Evolutionary conservation across 169 alveolate genomes (phyloP).

Genomic region (Hammondia hammondi): DNA sequence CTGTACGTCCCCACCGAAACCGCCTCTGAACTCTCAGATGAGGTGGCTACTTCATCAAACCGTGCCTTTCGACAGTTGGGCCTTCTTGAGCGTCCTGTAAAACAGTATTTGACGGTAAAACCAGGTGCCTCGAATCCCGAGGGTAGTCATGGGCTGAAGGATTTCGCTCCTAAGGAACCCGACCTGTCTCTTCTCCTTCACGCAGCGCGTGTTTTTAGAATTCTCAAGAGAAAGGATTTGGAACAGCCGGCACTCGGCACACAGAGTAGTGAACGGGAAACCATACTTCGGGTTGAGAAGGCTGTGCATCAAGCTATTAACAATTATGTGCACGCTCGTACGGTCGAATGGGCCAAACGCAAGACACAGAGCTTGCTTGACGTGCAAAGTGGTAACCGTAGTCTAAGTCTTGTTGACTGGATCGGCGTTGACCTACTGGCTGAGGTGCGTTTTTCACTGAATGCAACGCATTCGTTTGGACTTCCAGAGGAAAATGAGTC

Average conservation of each 20-base stretch:
- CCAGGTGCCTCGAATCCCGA: not conserved
- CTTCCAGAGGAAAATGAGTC: not conserved
- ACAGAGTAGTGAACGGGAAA: not conserved
- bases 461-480: not conserved
- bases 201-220: conserved; percentile 3
- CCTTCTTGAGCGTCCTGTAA: not conserved
- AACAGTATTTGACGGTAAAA: not conserved
- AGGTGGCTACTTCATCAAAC: not conserved
- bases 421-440: not conserved
- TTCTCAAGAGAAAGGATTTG: not conserved
- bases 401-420: not conserved
- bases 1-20: not conserved
- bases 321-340: not conserved
- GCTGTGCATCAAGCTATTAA: not conserved
- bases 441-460: not conserved
- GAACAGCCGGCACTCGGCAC: not conserved
- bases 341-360: not conserved
- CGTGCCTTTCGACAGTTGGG: not conserved
- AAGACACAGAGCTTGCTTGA: not conserved
- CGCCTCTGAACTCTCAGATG: not conserved
- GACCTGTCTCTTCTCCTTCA: not conserved
- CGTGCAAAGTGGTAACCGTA: not conserved
- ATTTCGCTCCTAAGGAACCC: not conserved
- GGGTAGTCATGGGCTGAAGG: not conserved
- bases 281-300: not conserved